phyloP scores from a whole-genome alignment of 305 asterid genomes.

The Fraxinus platypoda region DNA sequence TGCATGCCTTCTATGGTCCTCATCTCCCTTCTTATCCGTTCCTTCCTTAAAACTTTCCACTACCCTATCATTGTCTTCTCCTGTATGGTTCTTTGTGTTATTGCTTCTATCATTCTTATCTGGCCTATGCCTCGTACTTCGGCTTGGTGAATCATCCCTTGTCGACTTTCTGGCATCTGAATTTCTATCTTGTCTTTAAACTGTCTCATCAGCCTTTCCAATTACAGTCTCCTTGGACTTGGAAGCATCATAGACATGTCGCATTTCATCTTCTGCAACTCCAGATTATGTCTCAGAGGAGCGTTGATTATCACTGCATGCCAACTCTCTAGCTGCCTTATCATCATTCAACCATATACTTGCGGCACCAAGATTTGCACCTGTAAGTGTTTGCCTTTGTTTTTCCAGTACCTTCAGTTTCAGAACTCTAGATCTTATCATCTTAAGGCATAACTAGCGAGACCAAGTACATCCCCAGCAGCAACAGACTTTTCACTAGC shows the following conservation, averaged over 20 bases:
- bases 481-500: conserved; percentile 55
- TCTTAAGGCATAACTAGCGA: conserved; percentile 85
- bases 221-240: conserved; percentile 23
- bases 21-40: conserved; percentile 49
- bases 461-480: conserved; percentile 75
- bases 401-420: conserved; percentile 29
- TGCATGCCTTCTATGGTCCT: conserved; percentile 45
- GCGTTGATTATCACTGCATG: conserved; percentile 24
- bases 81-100: conserved; percentile 33
- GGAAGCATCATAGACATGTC: conserved; percentile 28
- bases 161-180: too few species aligned
- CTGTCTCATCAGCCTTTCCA: conserved; percentile 27
- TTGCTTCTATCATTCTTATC: conserved; percentile 52
- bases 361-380: conserved; percentile 20
- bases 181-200: too few species aligned
- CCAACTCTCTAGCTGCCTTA: conserved; percentile 22
- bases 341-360: conserved; percentile 7
- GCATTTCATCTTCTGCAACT: conserved; percentile 30
- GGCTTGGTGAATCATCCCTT: conserved; percentile 33
- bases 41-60: conserved; percentile 46
- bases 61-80: conserved; percentile 38
- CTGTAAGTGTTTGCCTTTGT: conserved; percentile 22
- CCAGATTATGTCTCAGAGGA: conserved; percentile 37
- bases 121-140: conserved; percentile 33
- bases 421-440: conserved; percentile 54